Evolutionary conservation across 352 stramenopile genomes (phyloP), one percentile per base, ranked within the genome.

Genomic region (Phytophthora colocasiae): DNA sequence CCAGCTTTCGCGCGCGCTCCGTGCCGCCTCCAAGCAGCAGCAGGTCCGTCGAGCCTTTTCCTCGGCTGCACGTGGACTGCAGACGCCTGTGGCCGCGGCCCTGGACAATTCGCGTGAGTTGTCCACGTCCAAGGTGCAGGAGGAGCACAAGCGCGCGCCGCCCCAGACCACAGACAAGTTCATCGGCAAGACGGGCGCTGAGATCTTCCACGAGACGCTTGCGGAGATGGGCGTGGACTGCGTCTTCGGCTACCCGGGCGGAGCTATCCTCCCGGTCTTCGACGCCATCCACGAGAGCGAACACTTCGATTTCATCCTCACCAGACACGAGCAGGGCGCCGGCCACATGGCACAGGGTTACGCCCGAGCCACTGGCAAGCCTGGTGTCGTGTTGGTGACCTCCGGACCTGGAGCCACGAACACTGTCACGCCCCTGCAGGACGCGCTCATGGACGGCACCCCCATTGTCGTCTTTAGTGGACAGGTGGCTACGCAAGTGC

Each of bases 151-250:
- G 46, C 79, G 77, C 55, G 53, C 63, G 52, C 24, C 71, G 29
- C 73, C 73, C 31, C 85, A 86, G 64, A 72, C 66, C 48, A 94
- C 85, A n/a, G 87, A 96, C 71, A 79, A 94, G 71, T 97, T 89
- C 73, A 86, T 97, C 43, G 92, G 91, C 64, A 93, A 98, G 65
- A 97, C 90, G 6, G 95, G 92, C 63, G 95, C 93, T 34, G 87
- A 97, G 68, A 97, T 98, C 67, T 97, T 98, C 68, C 97, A 98
- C 79, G 85, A 94, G 71, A 98, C 95, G 66, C 83, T 98, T 26
- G 76, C 89, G 0, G 91, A 98, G 59, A 79, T 98, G 65, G 91
- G 79, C 43, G 92, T 98, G 3, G 78, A 97, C 50, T 90, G 91
- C 47, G 92, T 98, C 12, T 98, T 98, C 66, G 95, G 95, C 24